These are phyloP conservation scores for Linderniella brevidens DNA, from an alignment of 257 asterid genomes.

Conservation along the genomic window DNA sequence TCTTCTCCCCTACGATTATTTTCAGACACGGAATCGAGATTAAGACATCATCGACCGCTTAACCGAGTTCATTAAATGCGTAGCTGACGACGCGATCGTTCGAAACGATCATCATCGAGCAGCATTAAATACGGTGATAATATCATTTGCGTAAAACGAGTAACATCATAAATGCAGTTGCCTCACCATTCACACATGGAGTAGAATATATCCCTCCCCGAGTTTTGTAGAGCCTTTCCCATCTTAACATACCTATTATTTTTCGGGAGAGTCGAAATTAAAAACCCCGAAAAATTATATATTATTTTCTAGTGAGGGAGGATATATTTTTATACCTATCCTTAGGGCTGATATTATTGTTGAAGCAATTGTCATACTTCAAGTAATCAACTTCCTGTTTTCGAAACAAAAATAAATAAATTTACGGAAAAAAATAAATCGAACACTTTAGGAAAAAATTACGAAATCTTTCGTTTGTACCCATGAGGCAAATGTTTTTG, in stretches of 20 bases:
- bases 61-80: neutral
- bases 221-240: conserved; percentile 65
- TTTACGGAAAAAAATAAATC: neutral
- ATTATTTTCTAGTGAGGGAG: neutral
- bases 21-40: neutral
- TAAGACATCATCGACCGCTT: too few species aligned
- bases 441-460: too few species aligned
- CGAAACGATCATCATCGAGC: neutral
- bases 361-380: conserved; percentile 85
- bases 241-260: conserved; percentile 43
- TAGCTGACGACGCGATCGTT: neutral
- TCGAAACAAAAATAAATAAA: neutral
- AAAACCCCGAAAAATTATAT: neutral
- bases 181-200: conserved; percentile 93
- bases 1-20: conserved; percentile 50
- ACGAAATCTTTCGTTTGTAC: conserved; percentile 11
- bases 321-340: conserved; percentile 22
- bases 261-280: conserved; percentile 3
- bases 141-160: too few species aligned
- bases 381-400: conserved; percentile 77
- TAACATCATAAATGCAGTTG: neutral
- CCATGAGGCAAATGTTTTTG: conserved; percentile 90
- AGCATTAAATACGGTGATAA: too few species aligned
- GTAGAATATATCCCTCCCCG: conserved; percentile 77
- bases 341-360: conserved; percentile 29